A percentile compares a stretch with the other conserved stretches of the same genome.
Evolutionary conservation across 306 rosid species (phyloP).

Genomic region (Gynostemma pentaphyllum): DNA sequence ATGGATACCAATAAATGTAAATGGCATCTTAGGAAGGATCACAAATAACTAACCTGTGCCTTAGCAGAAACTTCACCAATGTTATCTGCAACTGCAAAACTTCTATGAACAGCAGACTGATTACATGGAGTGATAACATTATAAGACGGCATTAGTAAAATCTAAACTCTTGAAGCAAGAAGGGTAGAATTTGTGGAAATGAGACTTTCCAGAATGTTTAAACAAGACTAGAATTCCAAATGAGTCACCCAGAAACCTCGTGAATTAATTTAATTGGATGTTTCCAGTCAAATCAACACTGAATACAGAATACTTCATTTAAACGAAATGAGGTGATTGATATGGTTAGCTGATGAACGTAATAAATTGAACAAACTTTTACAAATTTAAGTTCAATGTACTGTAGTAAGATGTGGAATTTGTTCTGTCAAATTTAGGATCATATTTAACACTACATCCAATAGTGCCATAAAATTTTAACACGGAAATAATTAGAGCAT

Average conservation of each 20-base stretch:
- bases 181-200: neutral
- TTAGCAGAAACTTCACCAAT: conserved; percentile 93
- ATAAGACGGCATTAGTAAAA: conserved; percentile 10
- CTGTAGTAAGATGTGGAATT: neutral
- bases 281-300: neutral
- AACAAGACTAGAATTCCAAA: neutral
- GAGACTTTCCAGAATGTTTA: neutral
- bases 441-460: neutral
- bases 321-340: neutral
- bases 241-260: neutral
- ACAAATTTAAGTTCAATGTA: neutral
- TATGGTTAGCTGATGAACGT: neutral
- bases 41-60: conserved; percentile 71
- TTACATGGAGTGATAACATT: conserved; percentile 14
- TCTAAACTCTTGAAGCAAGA: neutral
- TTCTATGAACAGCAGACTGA: conserved; percentile 86
- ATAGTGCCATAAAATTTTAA: neutral
- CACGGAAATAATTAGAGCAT: neutral
- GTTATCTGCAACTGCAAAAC: conserved; percentile 79
- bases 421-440: neutral
- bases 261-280: neutral
- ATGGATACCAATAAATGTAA: neutral
- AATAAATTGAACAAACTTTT: neutral
- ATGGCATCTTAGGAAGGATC: neutral
- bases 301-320: neutral